Evolutionary conservation across 306 rosid species (phyloP).

Genomic region (Acacia crassicarpa): DNA sequence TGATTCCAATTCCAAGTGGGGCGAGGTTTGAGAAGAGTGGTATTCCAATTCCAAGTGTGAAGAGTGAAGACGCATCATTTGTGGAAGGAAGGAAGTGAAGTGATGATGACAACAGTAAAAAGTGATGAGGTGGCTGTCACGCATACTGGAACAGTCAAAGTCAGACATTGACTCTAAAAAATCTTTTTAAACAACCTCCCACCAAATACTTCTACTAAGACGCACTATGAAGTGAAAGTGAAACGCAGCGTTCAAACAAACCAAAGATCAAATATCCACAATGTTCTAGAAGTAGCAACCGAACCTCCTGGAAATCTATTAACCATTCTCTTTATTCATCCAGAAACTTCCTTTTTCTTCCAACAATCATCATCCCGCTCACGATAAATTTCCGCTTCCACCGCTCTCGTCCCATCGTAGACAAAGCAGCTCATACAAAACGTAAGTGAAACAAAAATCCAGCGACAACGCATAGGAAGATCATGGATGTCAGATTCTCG

Average conservation of each 20-base stretch:
- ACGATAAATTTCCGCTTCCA: conserved; percentile 4
- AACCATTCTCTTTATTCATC: not conserved
- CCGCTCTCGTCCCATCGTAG: not conserved
- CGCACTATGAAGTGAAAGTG: not conserved
- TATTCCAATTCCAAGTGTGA: too few relatives aligned
- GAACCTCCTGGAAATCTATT: conserved; percentile 11
- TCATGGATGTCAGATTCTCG: conserved; percentile 59
- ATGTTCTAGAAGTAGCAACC: not conserved
- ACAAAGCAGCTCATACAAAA: not conserved
- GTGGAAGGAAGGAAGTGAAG: too few relatives aligned
- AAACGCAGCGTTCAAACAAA: not conserved
- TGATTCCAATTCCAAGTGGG: too few relatives aligned
- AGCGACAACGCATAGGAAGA: not conserved
- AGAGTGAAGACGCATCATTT: too few relatives aligned
- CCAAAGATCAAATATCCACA: not conserved
- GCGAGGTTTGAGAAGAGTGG: too few relatives aligned
- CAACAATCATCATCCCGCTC: not conserved
- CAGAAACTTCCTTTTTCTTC: conserved; percentile 29
- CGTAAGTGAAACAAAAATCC: too few relatives aligned
- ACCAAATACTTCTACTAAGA: not conserved
- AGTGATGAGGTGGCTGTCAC: too few relatives aligned
- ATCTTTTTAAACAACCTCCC: too few relatives aligned
- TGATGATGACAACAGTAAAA: too few relatives aligned
- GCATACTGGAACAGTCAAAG: too few relatives aligned
- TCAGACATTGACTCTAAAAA: too few relatives aligned